These are phyloP conservation scores for Alternaria metachromatica DNA, from an alignment of 2,329 filamentous ascomycete species.

Conservation along the genomic window DNA sequence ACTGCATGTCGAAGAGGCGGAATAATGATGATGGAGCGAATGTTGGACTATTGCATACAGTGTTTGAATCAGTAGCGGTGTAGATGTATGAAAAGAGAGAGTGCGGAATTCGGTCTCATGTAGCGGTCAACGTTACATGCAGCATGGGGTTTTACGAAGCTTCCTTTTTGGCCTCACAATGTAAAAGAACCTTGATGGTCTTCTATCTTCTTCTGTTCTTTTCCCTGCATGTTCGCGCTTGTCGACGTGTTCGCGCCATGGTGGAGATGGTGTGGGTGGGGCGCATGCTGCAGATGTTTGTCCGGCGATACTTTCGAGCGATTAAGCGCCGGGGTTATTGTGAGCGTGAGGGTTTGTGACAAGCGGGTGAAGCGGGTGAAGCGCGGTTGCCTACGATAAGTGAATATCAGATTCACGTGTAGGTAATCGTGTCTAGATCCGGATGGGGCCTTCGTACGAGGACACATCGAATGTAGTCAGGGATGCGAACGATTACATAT, in stretches of 20 bases:
- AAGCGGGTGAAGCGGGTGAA: neutral
- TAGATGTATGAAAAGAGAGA: neutral
- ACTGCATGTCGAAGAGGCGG: slow-evolving; percentile 19
- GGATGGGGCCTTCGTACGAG: neutral
- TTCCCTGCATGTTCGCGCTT: neutral
- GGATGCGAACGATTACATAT: neutral
- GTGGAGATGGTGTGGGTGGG: slow-evolving; percentile 14
- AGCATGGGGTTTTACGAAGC: neutral
- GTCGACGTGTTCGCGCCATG: neutral
- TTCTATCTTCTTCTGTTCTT: neutral
- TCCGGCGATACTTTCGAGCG: neutral
- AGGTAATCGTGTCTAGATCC: no score
- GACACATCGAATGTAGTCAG: neutral
- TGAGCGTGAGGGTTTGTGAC: neutral
- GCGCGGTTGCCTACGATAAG: neutral
- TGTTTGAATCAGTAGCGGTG: neutral
- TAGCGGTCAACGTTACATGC: neutral
- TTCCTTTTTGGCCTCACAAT: neutral
- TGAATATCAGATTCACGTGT: no score
- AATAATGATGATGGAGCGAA: slow-evolving; percentile 6
- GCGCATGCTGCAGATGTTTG: neutral
- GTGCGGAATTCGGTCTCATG: neutral
- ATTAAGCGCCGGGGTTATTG: neutral
- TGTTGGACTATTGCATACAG: neutral
- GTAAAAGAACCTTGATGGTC: neutral